phyloP scores from a whole-genome alignment of 805 yeast species.

The Zygosaccharomyces gambellarensis region DNA sequence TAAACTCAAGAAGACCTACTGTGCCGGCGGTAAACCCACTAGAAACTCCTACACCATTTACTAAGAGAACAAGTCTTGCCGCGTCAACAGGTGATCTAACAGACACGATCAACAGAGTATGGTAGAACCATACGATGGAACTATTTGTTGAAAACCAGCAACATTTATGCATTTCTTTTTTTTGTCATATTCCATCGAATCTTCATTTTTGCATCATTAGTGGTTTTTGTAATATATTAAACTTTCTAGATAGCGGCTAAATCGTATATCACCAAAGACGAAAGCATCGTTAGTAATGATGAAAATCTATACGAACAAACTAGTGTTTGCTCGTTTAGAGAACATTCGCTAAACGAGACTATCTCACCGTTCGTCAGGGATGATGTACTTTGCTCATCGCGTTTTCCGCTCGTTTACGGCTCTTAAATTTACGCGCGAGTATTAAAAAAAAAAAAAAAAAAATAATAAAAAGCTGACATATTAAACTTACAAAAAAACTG shows the following conservation, averaged over 20 bases:
- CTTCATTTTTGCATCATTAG: no score
- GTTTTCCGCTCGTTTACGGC: not conserved
- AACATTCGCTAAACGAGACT: not conserved
- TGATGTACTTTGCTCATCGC: not conserved
- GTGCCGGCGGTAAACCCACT: slow-evolving; percentile 18
- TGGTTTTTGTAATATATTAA: no score
- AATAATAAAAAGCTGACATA: not conserved
- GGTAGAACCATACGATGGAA: slow-evolving; percentile 1
- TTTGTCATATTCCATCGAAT: not conserved
- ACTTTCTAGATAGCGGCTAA: no score
- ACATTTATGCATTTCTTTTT: not conserved
- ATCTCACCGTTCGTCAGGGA: not conserved
- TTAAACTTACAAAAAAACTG: not conserved
- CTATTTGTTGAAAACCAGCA: not conserved
- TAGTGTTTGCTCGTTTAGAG: not conserved
- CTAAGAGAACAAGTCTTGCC: slow-evolving; percentile 8
- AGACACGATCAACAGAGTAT: slow-evolving; percentile 14
- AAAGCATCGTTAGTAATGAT: no score
- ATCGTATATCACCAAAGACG: no score
- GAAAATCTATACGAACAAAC: not conserved
- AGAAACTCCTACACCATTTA: slow-evolving; percentile 22
- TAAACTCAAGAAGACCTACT: slow-evolving; percentile 8
- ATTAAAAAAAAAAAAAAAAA: not conserved
- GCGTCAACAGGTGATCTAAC: slow-evolving; percentile 7
- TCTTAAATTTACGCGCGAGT: not conserved